phyloP scores from a whole-genome alignment of 2,329 filamentous ascomycete genomes.

The Akanthomyces lecanii region DNA sequence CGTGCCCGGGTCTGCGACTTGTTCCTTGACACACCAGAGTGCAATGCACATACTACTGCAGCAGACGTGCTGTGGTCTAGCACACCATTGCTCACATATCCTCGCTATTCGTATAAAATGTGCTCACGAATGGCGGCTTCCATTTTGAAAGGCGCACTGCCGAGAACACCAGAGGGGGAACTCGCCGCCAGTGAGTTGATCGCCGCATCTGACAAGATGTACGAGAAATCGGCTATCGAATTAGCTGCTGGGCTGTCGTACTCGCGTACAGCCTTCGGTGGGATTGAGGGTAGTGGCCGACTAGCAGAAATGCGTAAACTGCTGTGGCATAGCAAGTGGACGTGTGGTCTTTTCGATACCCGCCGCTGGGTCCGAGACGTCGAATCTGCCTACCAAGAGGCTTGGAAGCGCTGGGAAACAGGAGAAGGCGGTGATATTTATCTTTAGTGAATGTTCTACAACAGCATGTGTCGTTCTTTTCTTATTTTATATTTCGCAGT shows the following conservation, averaged over 20 bases:
- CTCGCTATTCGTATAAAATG: constrained; percentile 96
- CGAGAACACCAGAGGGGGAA: constrained; percentile 62
- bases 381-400: constrained; percentile 81
- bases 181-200: constrained; percentile 72
- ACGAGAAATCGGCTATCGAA: constrained; percentile 71
- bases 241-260: constrained; percentile 65
- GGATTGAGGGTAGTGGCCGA: constrained; percentile 59
- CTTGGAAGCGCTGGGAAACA: constrained; percentile 82
- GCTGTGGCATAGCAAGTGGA: constrained; percentile 80
- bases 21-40: constrained; percentile 95
- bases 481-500: background rate
- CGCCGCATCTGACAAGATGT: constrained; percentile 71
- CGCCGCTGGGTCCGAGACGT: constrained; percentile 85
- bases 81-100: constrained; percentile 84
- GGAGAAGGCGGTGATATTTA: constrained; percentile 92
- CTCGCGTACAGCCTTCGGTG: constrained; percentile 36
- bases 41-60: constrained; percentile 95
- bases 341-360: constrained; percentile 86
- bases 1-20: constrained; percentile 88
- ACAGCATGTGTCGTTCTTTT: background rate
- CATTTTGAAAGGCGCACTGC: constrained; percentile 84
- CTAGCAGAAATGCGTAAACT: constrained; percentile 75
- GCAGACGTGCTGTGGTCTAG: constrained; percentile 96
- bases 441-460: constrained; percentile 42
- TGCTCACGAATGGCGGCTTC: constrained; percentile 97